Conservation (phyloP, 2,329 filamentous ascomycete species). For the Aspergillus viridinutans region DNA sequence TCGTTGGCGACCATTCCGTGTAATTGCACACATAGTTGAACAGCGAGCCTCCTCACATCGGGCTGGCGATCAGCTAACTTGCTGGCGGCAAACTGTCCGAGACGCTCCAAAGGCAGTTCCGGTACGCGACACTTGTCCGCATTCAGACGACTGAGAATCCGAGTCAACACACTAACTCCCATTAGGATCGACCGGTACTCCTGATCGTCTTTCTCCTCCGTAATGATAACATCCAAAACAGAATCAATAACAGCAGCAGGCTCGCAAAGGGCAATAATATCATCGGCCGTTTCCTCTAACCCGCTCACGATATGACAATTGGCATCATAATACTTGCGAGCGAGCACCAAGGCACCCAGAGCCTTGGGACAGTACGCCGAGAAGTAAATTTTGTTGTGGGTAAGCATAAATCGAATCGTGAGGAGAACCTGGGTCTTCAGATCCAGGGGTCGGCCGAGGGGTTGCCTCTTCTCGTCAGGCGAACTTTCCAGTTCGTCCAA, state of each 20-base stretch:
- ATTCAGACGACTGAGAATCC: slow-evolving; percentile 24
- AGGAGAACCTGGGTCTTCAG: slow-evolving; percentile 41
- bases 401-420: slow-evolving; percentile 38
- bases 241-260: slow-evolving; percentile 10
- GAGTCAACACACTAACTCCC: slow-evolving; percentile 29
- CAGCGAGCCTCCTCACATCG: slow-evolving; percentile 36
- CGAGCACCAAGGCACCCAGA: slow-evolving; percentile 34
- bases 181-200: slow-evolving; percentile 32
- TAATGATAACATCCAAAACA: slow-evolving; percentile 7
- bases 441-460: slow-evolving; percentile 25
- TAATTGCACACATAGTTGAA: slow-evolving; percentile 30
- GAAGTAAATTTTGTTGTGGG: slow-evolving; percentile 33
- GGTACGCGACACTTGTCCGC: slow-evolving; percentile 13
- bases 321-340: slow-evolving; percentile 36
- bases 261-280: slow-evolving; percentile 29
- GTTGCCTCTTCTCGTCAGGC: slow-evolving; percentile 25
- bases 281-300: slow-evolving; percentile 36
- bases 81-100: slow-evolving; percentile 32
- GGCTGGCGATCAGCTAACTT: slow-evolving; percentile 31
- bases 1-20: slow-evolving; percentile 25
- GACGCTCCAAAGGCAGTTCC: slow-evolving; percentile 17
- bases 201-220: slow-evolving; percentile 27
- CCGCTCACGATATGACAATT: slow-evolving; percentile 38
- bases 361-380: slow-evolving; percentile 31
- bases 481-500: slow-evolving; percentile 34